A percentile compares a stretch with the other conserved stretches of the same genome.
Conservation (phyloP, 1,284 basidiomycete genomes). For the Ceratobasidium sp. region DNA sequence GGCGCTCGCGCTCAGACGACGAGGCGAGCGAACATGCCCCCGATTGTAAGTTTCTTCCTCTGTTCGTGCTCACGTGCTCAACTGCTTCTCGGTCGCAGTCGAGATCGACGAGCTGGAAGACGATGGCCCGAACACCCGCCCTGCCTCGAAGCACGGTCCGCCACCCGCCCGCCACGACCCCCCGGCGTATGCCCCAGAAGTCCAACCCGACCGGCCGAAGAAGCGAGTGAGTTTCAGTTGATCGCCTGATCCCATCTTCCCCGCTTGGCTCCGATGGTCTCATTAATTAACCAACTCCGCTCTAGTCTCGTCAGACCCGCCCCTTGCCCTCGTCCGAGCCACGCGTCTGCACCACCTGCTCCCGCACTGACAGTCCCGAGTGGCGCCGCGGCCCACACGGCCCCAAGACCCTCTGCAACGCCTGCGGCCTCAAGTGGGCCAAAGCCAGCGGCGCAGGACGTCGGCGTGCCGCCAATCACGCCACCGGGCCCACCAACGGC, state of each 20-base stretch:
- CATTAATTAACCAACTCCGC: slow-evolving; percentile 9
- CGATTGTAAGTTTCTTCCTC: slow-evolving; percentile 12
- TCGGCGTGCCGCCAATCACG: neutral
- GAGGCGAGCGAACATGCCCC: slow-evolving; percentile 13
- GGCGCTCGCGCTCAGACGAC: slow-evolving; percentile 10
- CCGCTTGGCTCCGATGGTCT: neutral
- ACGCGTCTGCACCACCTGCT: slow-evolving; percentile 33
- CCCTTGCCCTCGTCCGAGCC: slow-evolving; percentile 38
- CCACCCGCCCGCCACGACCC: slow-evolving; percentile 1
- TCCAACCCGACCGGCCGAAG: slow-evolving; percentile 37
- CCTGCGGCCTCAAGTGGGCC: slow-evolving; percentile 37
- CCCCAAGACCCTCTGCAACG: slow-evolving; percentile 40
- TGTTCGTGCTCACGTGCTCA: slow-evolving; percentile 3
- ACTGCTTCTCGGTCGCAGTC: slow-evolving; percentile 18
- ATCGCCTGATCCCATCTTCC: neutral
- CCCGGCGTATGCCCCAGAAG: neutral
- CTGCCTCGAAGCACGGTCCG: slow-evolving; percentile 17
- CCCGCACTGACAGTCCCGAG: slow-evolving; percentile 32
- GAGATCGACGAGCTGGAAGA: slow-evolving; percentile 39
- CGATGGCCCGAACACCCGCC: slow-evolving; percentile 21
- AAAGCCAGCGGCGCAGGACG: slow-evolving; percentile 31
- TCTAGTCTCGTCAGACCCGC: slow-evolving; percentile 35
- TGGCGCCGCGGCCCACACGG: slow-evolving; percentile 37
- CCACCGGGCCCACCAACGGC: neutral
- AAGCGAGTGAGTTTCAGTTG: slow-evolving; percentile 25